Conservation (phyloP, 2,329 filamentous ascomycete species). For the Pseudogymnoascus sp. region DNA sequence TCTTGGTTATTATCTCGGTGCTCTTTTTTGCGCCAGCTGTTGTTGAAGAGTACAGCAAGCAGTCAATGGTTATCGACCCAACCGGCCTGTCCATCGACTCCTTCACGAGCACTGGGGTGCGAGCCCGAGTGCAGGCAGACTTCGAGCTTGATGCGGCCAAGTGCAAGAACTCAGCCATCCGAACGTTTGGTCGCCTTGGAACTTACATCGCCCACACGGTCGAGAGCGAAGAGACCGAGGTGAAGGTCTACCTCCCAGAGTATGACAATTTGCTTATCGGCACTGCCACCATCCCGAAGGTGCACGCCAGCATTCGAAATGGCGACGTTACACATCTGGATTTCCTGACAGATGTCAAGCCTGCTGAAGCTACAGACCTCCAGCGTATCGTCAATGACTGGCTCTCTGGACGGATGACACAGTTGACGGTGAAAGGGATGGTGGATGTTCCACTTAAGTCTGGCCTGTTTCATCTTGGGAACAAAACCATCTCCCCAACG, state of each 20-base stretch:
- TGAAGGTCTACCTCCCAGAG: slow-evolving; percentile 74
- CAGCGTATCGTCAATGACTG: slow-evolving; percentile 79
- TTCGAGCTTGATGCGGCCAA: slow-evolving; percentile 72
- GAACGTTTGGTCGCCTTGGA: slow-evolving; percentile 66
- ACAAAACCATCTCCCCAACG: slow-evolving; percentile 64
- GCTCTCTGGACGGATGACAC: slow-evolving; percentile 67
- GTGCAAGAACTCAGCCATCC: slow-evolving; percentile 62
- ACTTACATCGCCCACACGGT: slow-evolving; percentile 75
- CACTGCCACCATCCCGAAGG: slow-evolving; percentile 63
- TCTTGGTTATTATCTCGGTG: slow-evolving; percentile 63
- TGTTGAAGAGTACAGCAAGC: slow-evolving; percentile 77
- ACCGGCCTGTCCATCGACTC: slow-evolving; percentile 78
- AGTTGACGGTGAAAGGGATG: slow-evolving; percentile 64
- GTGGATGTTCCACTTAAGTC: slow-evolving; percentile 67
- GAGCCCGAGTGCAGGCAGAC: slow-evolving; percentile 71
- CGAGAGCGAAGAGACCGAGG: slow-evolving; percentile 62
- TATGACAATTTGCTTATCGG: slow-evolving; percentile 73
- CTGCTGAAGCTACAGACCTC: slow-evolving; percentile 70
- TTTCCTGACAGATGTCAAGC: slow-evolving; percentile 65
- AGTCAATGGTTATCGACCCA: slow-evolving; percentile 74
- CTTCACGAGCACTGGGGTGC: slow-evolving; percentile 70
- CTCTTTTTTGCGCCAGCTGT: slow-evolving; percentile 75
- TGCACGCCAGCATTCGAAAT: slow-evolving; percentile 70
- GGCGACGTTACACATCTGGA: slow-evolving; percentile 71
- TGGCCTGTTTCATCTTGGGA: slow-evolving; percentile 71